phyloP scores from a whole-genome alignment of 345 rosid species.

The Conringia planisiliqua region DNA sequence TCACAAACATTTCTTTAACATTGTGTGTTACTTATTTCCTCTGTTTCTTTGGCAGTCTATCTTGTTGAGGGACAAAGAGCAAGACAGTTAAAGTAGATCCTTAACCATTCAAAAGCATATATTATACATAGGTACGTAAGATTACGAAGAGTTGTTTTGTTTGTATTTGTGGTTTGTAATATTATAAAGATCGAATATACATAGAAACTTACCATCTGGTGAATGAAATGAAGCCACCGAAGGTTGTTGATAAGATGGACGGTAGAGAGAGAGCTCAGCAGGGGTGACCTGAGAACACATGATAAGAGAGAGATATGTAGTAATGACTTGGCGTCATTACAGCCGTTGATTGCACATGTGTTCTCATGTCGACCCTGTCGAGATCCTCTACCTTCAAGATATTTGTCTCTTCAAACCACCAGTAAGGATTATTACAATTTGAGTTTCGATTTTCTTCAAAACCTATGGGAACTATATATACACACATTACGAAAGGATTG shows the following conservation, averaged over 20 bases:
- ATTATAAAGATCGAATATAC: neutral
- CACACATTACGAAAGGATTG: neutral
- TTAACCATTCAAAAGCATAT: constrained; percentile 3
- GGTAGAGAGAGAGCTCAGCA: constrained; percentile 36
- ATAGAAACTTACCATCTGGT: constrained; percentile 18
- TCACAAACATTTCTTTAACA: neutral
- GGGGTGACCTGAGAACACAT: constrained; percentile 44
- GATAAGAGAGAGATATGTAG: neutral
- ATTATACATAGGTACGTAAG: constrained; percentile 8
- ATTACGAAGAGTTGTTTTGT: neutral
- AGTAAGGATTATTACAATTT: neutral
- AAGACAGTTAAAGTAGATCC: constrained; percentile 17
- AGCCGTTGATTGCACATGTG: constrained; percentile 14
- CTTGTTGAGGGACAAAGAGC: constrained; percentile 20
- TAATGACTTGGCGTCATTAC: constrained; percentile 21
- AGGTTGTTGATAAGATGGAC: neutral
- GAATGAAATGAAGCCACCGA: neutral
- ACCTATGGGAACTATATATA: constrained; percentile 4
- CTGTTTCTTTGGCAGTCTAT: constrained; percentile 28
- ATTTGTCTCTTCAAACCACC: neutral
- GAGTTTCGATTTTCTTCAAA: neutral
- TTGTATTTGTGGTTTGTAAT: neutral
- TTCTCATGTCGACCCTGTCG: constrained; percentile 37
- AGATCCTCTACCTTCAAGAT: constrained; percentile 26
- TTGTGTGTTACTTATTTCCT: neutral